Conservation (phyloP, 176 grass and related monocot genomes). For the Rhipidocladum racemiflorum region DNA sequence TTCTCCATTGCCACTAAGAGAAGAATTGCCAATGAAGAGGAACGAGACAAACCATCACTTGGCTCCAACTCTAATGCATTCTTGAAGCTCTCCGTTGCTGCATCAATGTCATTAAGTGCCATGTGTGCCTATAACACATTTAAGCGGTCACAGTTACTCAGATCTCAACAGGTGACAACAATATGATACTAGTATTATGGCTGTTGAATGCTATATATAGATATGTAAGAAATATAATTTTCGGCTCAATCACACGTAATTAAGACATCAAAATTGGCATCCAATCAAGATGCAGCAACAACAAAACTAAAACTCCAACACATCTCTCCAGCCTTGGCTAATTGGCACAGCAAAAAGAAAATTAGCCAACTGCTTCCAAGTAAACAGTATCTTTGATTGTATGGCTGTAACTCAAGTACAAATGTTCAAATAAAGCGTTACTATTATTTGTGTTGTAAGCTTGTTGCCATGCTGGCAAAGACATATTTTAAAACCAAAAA, state of each 20-base stretch:
- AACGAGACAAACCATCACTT: constrained; percentile 64
- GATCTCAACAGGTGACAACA: not conserved
- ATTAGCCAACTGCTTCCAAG: not conserved
- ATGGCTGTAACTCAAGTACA: not conserved
- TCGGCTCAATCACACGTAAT: not conserved
- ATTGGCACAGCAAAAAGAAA: not conserved
- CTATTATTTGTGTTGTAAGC: not conserved
- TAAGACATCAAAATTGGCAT: constrained; percentile 6
- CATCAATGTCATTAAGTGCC: constrained; percentile 92
- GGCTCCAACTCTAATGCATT: constrained; percentile 86
- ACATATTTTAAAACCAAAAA: not conserved
- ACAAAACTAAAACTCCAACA: not conserved
- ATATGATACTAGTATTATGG: not conserved
- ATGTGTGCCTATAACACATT: constrained; percentile 69
- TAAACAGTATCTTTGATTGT: not conserved
- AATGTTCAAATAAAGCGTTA: not conserved
- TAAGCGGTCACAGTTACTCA: not conserved
- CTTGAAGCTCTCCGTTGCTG: constrained; percentile 88
- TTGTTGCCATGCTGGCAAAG: not conserved
- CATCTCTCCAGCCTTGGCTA: not conserved
- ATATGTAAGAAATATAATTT: not conserved
- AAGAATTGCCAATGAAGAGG: not conserved
- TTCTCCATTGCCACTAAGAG: not conserved
- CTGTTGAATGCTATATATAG: not conserved
- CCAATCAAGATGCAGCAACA: not conserved